Evolutionary conservation across 352 stramenopile species (phyloP).

Genomic region (Blastocystis sp.): DNA sequence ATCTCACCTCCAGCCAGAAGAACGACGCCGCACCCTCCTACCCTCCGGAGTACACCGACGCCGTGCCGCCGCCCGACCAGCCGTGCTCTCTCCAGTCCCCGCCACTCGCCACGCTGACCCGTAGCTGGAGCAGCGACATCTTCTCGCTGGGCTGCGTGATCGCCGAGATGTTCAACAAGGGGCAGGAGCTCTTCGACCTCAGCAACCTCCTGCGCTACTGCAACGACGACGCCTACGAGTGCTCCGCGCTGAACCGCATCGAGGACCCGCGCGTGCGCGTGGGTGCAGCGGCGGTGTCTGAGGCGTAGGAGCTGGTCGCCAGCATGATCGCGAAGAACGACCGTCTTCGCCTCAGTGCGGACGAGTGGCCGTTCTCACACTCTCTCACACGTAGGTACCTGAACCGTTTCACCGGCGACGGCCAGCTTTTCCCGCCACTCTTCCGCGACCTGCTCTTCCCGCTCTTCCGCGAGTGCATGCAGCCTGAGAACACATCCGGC

Average conservation of each 20-base stretch:
- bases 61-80: slow-evolving; percentile 26
- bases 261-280: slow-evolving; percentile 27
- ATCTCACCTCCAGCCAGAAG: background rate
- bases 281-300: background rate
- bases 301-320: slow-evolving; percentile 20
- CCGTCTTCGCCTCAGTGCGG: slow-evolving; percentile 47
- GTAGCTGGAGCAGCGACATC: slow-evolving; percentile 78
- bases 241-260: slow-evolving; percentile 47
- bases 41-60: slow-evolving; percentile 4
- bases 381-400: slow-evolving; percentile 46
- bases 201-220: slow-evolving; percentile 78
- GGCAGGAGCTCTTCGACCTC: slow-evolving; percentile 68
- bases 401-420: slow-evolving; percentile 28
- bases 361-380: background rate
- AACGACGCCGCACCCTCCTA: background rate
- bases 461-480: slow-evolving; percentile 64
- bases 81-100: slow-evolving; percentile 9
- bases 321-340: slow-evolving; percentile 66
- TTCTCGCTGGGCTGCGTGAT: slow-evolving; percentile 96
- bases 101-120: background rate
- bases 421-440: slow-evolving; percentile 47
- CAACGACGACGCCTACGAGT: slow-evolving; percentile 5
- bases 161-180: slow-evolving; percentile 77
- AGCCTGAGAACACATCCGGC: slow-evolving; percentile 32
- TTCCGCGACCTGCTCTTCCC: slow-evolving; percentile 64